Evolutionary conservation across 352 stramenopile species (phyloP).

Genomic region (Globisporangium nunn): DNA sequence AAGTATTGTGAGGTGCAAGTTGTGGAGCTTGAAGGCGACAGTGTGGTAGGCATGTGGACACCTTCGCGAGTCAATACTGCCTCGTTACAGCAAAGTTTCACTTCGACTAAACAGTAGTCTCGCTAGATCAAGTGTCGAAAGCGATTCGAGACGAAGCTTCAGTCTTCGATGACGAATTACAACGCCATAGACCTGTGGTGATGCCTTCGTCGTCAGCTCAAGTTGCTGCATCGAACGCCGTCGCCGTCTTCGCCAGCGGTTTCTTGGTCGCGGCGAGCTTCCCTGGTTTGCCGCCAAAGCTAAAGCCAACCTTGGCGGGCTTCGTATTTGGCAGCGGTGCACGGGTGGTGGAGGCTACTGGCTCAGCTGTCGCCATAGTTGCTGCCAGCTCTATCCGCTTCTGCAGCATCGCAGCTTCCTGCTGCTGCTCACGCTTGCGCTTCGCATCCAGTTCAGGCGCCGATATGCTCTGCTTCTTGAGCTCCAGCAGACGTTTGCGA

Average conservation of each 20-base stretch:
- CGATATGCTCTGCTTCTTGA: conserved; percentile 19
- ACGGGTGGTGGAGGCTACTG: background rate
- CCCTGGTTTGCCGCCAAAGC: conserved; percentile 21
- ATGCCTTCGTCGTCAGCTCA: background rate
- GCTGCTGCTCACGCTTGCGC: conserved; percentile 26
- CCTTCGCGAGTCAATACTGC: too few relatives aligned
- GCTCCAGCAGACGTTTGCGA: conserved; percentile 35
- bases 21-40: too few relatives aligned
- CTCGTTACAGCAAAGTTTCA: too few relatives aligned
- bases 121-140: too few relatives aligned
- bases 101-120: too few relatives aligned
- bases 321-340: background rate
- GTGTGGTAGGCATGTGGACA: too few relatives aligned
- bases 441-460: conserved; percentile 20
- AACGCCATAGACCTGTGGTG: too few relatives aligned
- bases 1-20: too few relatives aligned
- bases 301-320: conserved; percentile 21
- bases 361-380: background rate
- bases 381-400: conserved; percentile 23
- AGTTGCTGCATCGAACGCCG: conserved; percentile 2
- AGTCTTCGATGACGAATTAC: too few relatives aligned
- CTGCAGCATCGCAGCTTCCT: conserved; percentile 29
- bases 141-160: too few relatives aligned
- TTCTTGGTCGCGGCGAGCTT: conserved; percentile 7
- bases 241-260: background rate